These are phyloP conservation scores for Acanthochlamys bracteata DNA, from an alignment of 106 monocot species.

Conservation along the genomic window DNA sequence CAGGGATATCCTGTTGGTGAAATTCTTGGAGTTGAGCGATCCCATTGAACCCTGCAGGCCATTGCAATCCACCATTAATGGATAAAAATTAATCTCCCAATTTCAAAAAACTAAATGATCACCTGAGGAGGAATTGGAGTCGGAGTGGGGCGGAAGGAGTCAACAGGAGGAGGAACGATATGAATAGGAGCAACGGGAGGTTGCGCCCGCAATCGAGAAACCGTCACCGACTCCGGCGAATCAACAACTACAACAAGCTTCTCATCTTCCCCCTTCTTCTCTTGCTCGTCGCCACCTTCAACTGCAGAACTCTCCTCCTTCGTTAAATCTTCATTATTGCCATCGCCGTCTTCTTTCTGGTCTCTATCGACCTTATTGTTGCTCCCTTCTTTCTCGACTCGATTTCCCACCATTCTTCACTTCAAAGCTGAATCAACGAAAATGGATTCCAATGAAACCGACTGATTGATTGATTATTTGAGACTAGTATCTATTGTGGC, in stretches of 20 bases:
- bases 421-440: no score
- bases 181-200: constrained; percentile 28
- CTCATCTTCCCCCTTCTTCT: no score
- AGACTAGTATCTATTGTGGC: no score
- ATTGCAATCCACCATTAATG: neutral
- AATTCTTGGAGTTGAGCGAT: constrained; percentile 58
- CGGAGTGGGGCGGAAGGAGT: constrained; percentile 10
- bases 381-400: neutral
- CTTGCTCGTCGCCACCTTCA: constrained; percentile 8
- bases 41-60: constrained; percentile 8
- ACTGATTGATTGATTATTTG: no score
- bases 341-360: neutral
- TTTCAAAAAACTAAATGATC: neutral
- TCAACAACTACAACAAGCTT: no score
- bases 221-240: neutral
- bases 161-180: constrained; percentile 7
- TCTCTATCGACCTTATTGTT: neutral
- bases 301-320: constrained; percentile 3
- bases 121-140: constrained; percentile 4
- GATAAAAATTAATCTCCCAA: neutral
- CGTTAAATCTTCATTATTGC: neutral
- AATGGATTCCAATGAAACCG: no score
- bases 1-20: constrained; percentile 76
- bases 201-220: constrained; percentile 29
- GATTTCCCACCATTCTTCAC: no score